Percentiles rank a stretch among this genome's conserved stretches.
phyloP scores from a whole-genome alignment of 2,329 filamentous ascomycete species.

The Phoma sp. region DNA sequence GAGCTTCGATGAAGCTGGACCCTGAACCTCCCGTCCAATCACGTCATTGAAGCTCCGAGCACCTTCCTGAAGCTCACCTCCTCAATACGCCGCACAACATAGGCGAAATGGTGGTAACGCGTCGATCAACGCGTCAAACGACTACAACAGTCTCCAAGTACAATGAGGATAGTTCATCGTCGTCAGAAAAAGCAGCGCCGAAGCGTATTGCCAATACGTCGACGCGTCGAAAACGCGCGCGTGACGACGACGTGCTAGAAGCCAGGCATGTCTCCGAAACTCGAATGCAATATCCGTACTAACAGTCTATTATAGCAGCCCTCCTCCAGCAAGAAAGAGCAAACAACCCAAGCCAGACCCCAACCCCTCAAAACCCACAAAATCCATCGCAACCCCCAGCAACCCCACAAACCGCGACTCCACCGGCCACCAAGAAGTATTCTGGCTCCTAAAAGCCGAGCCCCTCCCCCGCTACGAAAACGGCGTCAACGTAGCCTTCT shows the following conservation, averaged over 20 bases:
- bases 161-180: conserved; percentile 25
- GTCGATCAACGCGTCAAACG: conserved; percentile 39
- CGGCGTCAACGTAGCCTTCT: conserved; percentile 88
- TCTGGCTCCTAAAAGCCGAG: conserved; percentile 64
- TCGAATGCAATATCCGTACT: too few relatives aligned
- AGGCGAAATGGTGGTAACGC: conserved; percentile 35
- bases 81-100: neutral
- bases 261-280: neutral
- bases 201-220: conserved; percentile 32
- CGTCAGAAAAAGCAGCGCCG: conserved; percentile 20
- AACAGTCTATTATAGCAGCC: conserved; percentile 7
- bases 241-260: conserved; percentile 18
- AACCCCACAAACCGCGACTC: conserved; percentile 37
- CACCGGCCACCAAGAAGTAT: conserved; percentile 41
- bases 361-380: conserved; percentile 14
- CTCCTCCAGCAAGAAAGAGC: conserved; percentile 32
- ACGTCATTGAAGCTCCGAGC: neutral
- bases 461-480: conserved; percentile 86
- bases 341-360: conserved; percentile 20
- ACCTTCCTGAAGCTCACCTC: neutral
- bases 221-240: conserved; percentile 39
- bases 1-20: neutral
- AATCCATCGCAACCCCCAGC: conserved; percentile 20
- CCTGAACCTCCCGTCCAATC: conserved; percentile 4
- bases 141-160: conserved; percentile 26